Base-by-base conservation (phyloP, 176 grass and related monocot species). In the Triticum urartu region DNA sequence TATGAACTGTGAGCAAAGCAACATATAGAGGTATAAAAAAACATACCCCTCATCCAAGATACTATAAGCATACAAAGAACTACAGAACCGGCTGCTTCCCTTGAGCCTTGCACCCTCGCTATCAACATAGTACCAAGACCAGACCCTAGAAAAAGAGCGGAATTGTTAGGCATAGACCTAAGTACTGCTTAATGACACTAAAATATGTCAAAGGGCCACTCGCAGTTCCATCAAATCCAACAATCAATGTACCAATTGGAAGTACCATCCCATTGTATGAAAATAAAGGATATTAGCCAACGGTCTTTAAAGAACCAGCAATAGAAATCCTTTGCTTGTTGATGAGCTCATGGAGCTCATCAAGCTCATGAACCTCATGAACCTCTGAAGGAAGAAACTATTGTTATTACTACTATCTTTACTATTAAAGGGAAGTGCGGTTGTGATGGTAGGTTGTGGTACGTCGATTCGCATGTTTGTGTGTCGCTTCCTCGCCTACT, bases 181-280 rank as follows among this genome's bases (percentile, higher is more conserved):
- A 5, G 79, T 61, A 58, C 22, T 81, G 35, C 69, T 64, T 85
- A 33, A 64, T 61, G 0, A 64, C 72, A 77, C 45, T 56, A 43
- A 14, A 72, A 56, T 48, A 48, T 48, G 45, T 48, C 45, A 48
- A 48, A 47, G 3, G 45, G 45, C 45, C 4, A 14, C 45, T 48
- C 12, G 9, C 45, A 48, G 45, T 48, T 48, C 45, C 45, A 48
- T 48, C 12, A 14, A 48, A 48, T 88, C 93, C 93, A 86, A 90
- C 95, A 89, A 95, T 95, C 93, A 98, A 94, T 86, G 95, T 98
- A 78, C 93, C 93, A 9, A 95, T 90, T 11, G 91, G 95, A 7
- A 95, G 88, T n/a, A 93, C 95, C 93, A 94, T 98, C 52, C 95
- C 88, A 24, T 90, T 90, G 45, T 95, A 94, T 14, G 93, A 98